phyloP scores from a whole-genome alignment of 768 basidiomycete species.

The Zangia roseola region DNA sequence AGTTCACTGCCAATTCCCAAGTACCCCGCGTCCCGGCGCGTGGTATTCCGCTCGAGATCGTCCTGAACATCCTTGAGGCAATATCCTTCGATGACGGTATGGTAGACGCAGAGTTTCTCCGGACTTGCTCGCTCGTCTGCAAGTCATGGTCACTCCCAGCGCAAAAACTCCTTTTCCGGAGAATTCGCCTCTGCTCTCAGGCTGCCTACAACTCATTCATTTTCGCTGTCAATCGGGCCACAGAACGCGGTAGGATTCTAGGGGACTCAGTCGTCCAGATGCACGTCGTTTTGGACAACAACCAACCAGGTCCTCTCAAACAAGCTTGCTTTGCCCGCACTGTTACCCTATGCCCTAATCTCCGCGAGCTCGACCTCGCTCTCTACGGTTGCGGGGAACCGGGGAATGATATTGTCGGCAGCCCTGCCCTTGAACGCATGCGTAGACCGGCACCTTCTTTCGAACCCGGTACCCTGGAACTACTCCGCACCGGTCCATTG shows the following conservation, averaged over 20 bases:
- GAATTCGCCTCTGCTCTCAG: slow-evolving; percentile 53
- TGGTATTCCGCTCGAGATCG: slow-evolving; percentile 61
- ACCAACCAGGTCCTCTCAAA: slow-evolving; percentile 59
- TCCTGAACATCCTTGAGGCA: slow-evolving; percentile 60
- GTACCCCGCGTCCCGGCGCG: slow-evolving; percentile 22
- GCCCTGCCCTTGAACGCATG: slow-evolving; percentile 46
- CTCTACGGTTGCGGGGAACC: slow-evolving; percentile 59
- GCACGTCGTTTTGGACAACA: slow-evolving; percentile 60
- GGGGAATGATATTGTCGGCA: slow-evolving; percentile 49
- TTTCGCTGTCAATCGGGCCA: slow-evolving; percentile 46
- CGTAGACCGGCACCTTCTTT: slow-evolving; percentile 54
- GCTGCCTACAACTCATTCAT: slow-evolving; percentile 54
- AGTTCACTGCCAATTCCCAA: slow-evolving; percentile 13
- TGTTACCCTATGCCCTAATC: slow-evolving; percentile 57
- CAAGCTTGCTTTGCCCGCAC: slow-evolving; percentile 58
- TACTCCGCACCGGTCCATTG: slow-evolving; percentile 53
- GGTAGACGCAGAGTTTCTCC: slow-evolving; percentile 43
- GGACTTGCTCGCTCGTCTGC: slow-evolving; percentile 61
- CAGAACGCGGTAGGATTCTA: slow-evolving; percentile 48
- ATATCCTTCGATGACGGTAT: slow-evolving; percentile 42
- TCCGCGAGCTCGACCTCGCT: slow-evolving; percentile 53
- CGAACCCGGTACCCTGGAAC: slow-evolving; percentile 47
- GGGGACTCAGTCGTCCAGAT: slow-evolving; percentile 54
- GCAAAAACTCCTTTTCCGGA: slow-evolving; percentile 63
- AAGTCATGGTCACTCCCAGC: slow-evolving; percentile 61